These are phyloP conservation scores for Pulveroboletus sp. DNA, from an alignment of 768 basidiomycete genomes.

Conservation along the genomic window DNA sequence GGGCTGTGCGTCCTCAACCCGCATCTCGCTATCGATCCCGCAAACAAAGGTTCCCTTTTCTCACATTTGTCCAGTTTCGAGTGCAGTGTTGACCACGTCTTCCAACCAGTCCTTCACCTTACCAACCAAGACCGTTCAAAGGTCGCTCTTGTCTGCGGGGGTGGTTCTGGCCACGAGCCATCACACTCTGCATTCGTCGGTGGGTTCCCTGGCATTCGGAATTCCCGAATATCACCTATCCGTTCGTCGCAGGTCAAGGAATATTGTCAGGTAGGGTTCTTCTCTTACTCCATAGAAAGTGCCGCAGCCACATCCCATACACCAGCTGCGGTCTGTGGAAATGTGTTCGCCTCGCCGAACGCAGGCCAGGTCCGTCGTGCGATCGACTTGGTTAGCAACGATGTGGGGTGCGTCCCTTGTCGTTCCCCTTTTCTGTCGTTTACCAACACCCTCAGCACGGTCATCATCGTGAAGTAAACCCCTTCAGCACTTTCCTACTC, in stretches of 20 bases:
- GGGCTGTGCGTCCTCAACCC: conserved; percentile 73
- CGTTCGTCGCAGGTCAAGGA: conserved; percentile 51
- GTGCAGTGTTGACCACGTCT: neutral
- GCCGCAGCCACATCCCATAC: neutral
- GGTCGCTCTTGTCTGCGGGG: conserved; percentile 78
- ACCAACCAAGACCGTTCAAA: conserved; percentile 53
- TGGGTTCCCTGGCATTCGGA: conserved; percentile 26
- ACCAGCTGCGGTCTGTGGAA: conserved; percentile 77
- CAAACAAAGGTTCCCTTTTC: conserved; percentile 57
- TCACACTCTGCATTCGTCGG: conserved; percentile 90
- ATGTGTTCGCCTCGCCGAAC: conserved; percentile 87
- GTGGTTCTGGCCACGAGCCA: conserved; percentile 89
- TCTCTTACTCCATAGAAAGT: neutral
- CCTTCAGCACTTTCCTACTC: neutral
- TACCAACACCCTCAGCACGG: conserved; percentile 43
- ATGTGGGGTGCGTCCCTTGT: conserved; percentile 52
- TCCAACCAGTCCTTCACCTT: conserved; percentile 54
- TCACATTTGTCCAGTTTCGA: neutral
- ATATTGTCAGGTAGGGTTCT: conserved; percentile 58
- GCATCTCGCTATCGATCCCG: conserved; percentile 60
- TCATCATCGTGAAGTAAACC: conserved; percentile 77
- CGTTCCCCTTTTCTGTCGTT: neutral
- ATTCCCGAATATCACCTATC: neutral
- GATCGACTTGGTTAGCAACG: conserved; percentile 69
- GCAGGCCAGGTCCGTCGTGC: conserved; percentile 77